Percentiles rank a stretch among this genome's conserved stretches.
Conservation (phyloP, 192 early-diverging fungal genomes). For the Coemansia sp. region DNA sequence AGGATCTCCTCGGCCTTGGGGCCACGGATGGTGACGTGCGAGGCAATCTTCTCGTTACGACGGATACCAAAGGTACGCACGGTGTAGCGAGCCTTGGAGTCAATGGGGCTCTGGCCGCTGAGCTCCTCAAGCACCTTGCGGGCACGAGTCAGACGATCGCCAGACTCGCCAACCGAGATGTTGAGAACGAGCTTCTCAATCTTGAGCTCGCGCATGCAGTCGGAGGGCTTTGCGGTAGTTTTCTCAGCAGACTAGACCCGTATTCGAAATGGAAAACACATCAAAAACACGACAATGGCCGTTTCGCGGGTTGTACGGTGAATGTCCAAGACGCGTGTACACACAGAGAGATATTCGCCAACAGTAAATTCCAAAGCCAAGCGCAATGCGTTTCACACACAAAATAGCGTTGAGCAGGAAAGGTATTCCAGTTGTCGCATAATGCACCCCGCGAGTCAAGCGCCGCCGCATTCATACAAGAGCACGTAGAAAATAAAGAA, state of each 20-base stretch:
- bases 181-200: conserved; percentile 99
- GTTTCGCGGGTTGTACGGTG: no score
- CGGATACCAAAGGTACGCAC: conserved; percentile 99
- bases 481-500: no score
- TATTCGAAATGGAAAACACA: neutral
- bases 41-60: conserved; percentile 99
- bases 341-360: no score
- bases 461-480: no score
- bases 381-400: no score
- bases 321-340: no score
- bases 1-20: conserved; percentile 95
- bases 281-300: no score
- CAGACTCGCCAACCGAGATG: conserved; percentile 99
- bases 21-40: conserved; percentile 98
- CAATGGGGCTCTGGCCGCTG: conserved; percentile 97
- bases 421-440: no score
- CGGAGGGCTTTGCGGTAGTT: conserved; percentile 70
- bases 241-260: conserved; percentile 54
- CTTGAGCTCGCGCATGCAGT: conserved; percentile 94
- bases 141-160: conserved; percentile 98
- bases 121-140: conserved; percentile 99
- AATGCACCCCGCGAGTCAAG: no score
- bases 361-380: neutral
- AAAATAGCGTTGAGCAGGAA: no score
- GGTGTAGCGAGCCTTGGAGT: conserved; percentile 99